Evolutionary conservation across 371 early-diverging fungal genomes (phyloP), one percentile per base, ranked within the genome.

Genomic region (Circinella umbellata): DNA sequence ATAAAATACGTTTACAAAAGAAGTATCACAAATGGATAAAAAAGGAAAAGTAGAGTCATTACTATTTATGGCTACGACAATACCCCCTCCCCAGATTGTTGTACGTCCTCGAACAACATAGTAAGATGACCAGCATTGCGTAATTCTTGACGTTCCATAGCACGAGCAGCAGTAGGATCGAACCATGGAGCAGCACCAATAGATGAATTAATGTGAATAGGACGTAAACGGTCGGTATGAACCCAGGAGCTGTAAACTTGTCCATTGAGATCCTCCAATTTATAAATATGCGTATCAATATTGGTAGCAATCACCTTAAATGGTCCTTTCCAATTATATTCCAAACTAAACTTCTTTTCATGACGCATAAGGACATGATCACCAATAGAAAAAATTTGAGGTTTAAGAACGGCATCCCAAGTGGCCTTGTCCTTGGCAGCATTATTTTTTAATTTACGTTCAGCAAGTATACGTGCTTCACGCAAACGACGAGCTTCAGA

Each of bases 401-500:
- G 48, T 37, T 63, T 47, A 1, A 74, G 49, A 1, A 34, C 18
- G 0, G 69, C 54, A 65, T 74, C 74, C 75, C 75, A 78, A 1
- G 61, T 18, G 4, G 13, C 69, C 46, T 77, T 74, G 57, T 77
- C 77, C 14, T 67, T 49, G 10, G 59, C 60, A 4, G 68, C 68
- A 27, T 65, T 66, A 3, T 63, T 35, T 27, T 63, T 66, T 37
- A 72, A 14, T 8, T 63, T 17, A 3, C 27, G 49, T 62, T 68
- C 68, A 3, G 71, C 70, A 17, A 63, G 48, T 10, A 62, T 63
- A 37, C 71, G 70, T 9, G 69, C 67, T 67, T 73, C 63, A 20
- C 20, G 62, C 0, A 63, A 49, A 11, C 15, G 27, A 7, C 63
- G n/a, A n/a, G n/a, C n/a, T n/a, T n/a, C n/a, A n/a, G n/a, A n/a